Conservation (phyloP, 805 yeast species). For the Sugiyamaella chiloensis region DNA sequence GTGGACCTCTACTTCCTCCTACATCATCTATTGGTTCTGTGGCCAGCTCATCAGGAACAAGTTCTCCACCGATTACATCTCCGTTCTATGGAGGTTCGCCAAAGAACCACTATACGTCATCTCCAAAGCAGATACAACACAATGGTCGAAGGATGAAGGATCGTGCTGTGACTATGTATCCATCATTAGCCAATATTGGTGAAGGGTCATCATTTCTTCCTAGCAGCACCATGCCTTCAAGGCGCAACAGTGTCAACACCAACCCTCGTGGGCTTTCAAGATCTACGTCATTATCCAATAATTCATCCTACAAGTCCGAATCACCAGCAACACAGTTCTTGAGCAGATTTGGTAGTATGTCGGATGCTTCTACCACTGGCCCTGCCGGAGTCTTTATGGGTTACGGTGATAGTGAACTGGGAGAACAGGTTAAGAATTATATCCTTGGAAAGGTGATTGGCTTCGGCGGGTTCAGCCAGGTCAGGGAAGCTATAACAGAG, state of each 20-base stretch:
- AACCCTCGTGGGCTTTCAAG: slow-evolving; percentile 5
- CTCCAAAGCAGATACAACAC: too few species aligned
- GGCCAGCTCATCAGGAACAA: background rate
- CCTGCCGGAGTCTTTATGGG: background rate
- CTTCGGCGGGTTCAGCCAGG: slow-evolving; percentile 86
- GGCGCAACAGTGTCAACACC: background rate
- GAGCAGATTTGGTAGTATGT: slow-evolving; percentile 18
- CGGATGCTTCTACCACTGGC: slow-evolving; percentile 12
- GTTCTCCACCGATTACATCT: background rate
- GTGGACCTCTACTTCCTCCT: background rate
- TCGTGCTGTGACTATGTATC: slow-evolving; percentile 19
- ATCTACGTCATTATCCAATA: slow-evolving; percentile 16
- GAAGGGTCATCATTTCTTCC: slow-evolving; percentile 3
- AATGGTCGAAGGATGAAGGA: slow-evolving; percentile 14
- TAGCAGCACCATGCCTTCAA: background rate
- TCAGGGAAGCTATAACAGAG: slow-evolving; percentile 58
- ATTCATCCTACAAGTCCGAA: slow-evolving; percentile 15
- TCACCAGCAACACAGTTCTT: slow-evolving; percentile 25
- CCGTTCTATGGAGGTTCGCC: background rate
- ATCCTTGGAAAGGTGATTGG: slow-evolving; percentile 73
- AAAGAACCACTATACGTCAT: background rate
- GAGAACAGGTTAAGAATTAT: slow-evolving; percentile 61
- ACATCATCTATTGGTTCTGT: background rate
- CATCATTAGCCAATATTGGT: slow-evolving; percentile 4
- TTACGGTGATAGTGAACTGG: slow-evolving; percentile 31